These are phyloP conservation scores for Aschersonia sp. DNA, from an alignment of 2,329 filamentous ascomycete genomes.

Conservation along the genomic window DNA sequence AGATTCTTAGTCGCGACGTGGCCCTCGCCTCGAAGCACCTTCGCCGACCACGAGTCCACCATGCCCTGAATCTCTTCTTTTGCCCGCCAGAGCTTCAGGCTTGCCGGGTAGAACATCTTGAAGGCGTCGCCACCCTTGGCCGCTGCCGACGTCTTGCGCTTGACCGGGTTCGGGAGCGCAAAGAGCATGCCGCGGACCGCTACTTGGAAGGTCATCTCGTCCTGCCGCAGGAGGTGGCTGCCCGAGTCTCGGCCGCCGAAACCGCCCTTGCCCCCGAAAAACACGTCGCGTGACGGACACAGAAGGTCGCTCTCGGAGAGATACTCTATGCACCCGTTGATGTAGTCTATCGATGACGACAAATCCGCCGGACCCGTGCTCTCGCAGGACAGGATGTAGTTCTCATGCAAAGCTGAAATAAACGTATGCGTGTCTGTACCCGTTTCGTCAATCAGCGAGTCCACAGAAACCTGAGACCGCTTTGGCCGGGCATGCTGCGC, in stretches of 20 bases:
- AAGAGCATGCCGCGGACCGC: slow-evolving; percentile 79
- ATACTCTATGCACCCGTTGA: slow-evolving; percentile 74
- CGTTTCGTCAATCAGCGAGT: slow-evolving; percentile 78
- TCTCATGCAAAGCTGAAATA: slow-evolving; percentile 81
- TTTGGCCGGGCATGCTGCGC: slow-evolving; percentile 43
- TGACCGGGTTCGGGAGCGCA: slow-evolving; percentile 73
- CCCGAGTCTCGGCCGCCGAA: slow-evolving; percentile 39
- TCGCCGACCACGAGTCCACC: slow-evolving; percentile 54
- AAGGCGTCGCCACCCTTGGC: slow-evolving; percentile 45
- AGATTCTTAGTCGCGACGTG: slow-evolving; percentile 20
- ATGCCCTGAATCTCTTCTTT: slow-evolving; percentile 69
- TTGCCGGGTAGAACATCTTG: slow-evolving; percentile 87
- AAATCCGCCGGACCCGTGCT: slow-evolving; percentile 31
- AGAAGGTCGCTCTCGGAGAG: slow-evolving; percentile 83
- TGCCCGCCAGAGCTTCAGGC: slow-evolving; percentile 68
- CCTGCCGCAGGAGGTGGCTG: slow-evolving; percentile 69
- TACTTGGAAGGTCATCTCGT: slow-evolving; percentile 87
- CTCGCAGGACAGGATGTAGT: slow-evolving; percentile 77
- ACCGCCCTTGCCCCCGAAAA: slow-evolving; percentile 47
- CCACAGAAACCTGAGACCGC: slow-evolving; percentile 50
- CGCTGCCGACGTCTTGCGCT: slow-evolving; percentile 38
- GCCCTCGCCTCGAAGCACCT: slow-evolving; percentile 41
- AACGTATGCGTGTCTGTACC: slow-evolving; percentile 89
- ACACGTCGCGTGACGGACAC: slow-evolving; percentile 54
- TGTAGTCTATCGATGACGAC: slow-evolving; percentile 55